These are phyloP conservation scores for Teratosphaeria zuluensis DNA, from an alignment of 2,329 filamentous ascomycete species.

Conservation along the genomic window DNA sequence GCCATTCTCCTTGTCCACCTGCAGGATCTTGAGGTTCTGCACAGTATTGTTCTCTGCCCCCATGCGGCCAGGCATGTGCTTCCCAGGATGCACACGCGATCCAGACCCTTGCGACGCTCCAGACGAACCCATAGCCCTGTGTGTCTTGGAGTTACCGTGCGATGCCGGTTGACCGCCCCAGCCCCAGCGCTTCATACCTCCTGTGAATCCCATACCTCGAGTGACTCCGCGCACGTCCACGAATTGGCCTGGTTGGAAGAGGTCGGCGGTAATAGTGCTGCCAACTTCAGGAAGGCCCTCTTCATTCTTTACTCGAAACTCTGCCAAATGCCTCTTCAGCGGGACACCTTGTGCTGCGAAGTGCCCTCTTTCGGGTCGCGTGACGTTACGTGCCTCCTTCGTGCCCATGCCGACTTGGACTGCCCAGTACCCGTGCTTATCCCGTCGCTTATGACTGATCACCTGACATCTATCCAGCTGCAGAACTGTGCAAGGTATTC, in stretches of 20 bases:
- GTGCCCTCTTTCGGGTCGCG: conserved; percentile 77
- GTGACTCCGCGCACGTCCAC: conserved; percentile 74
- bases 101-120: conserved; percentile 87
- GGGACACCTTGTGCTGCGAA: conserved; percentile 72
- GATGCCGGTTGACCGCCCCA: conserved; percentile 81
- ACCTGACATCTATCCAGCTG: conserved; percentile 91
- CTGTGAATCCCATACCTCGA: conserved; percentile 85
- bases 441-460: conserved; percentile 71
- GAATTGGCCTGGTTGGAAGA: conserved; percentile 84
- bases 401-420: conserved; percentile 79
- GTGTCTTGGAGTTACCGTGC: conserved; percentile 91
- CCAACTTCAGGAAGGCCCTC: conserved; percentile 68
- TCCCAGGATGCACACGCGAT: conserved; percentile 85
- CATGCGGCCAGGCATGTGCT: conserved; percentile 98
- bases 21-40: conserved; percentile 82
- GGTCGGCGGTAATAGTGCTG: conserved; percentile 66
- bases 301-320: conserved; percentile 74
- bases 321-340: conserved; percentile 72
- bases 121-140: conserved; percentile 82
- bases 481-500: conserved; percentile 81
- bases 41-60: conserved; percentile 79
- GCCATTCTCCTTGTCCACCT: conserved; percentile 78
- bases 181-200: conserved; percentile 95
- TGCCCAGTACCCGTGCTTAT: conserved; percentile 81
- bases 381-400: conserved; percentile 64